Base-by-base conservation (phyloP, 208 protist species). In the Crithidia brevicula region DNA sequence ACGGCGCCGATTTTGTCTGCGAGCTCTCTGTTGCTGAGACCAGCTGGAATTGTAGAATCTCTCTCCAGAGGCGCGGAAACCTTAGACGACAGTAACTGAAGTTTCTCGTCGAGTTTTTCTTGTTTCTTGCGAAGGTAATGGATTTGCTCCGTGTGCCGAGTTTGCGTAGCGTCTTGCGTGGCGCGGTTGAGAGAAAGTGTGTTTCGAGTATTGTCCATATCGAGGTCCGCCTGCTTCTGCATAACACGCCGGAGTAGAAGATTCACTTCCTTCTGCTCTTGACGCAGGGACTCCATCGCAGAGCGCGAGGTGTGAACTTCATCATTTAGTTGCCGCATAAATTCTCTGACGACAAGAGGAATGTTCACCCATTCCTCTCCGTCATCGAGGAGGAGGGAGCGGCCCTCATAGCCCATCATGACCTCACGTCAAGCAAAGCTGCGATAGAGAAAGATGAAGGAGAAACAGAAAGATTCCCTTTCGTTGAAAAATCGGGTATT, bases 321-420 rank as follows among this genome's bases (percentile, higher is more conserved):
- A 20, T 89, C 81, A 45, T 82, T 83, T 30, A 95, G 58, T 34
- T 77, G 53, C 22, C 66, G 67, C 58, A 95, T 70, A 23, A 88
- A 72, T 40, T 65, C 56, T 0, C 84, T 83, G 9, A 95, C 59
- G 7, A 95, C 81, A 9, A 72, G 46, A 22, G 89, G 89, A 51
- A 95, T 91, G 54, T 92, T 92, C 1, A 86, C 68, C 89, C 89
- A 95, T 58, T 91, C 86, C 30, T 88, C 82, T n/a, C 78, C 79
- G 66, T 86, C 76, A 30, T 85, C 80, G 23, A 88, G 25, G 31
- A 80, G 58, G 33, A 70, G 49, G 20, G 65, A 59, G 20, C 67
- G 43, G 38, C 63, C 47, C 15, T 66, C 65, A 33, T 68, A 72
- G 27, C 60, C 70, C 52, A 76, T 64, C 77, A 83, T 83, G 10